A percentile compares a stretch with the other conserved stretches of the same genome.
Conservation (phyloP, 768 basidiomycete species). For the Lactifluus piperatus region DNA sequence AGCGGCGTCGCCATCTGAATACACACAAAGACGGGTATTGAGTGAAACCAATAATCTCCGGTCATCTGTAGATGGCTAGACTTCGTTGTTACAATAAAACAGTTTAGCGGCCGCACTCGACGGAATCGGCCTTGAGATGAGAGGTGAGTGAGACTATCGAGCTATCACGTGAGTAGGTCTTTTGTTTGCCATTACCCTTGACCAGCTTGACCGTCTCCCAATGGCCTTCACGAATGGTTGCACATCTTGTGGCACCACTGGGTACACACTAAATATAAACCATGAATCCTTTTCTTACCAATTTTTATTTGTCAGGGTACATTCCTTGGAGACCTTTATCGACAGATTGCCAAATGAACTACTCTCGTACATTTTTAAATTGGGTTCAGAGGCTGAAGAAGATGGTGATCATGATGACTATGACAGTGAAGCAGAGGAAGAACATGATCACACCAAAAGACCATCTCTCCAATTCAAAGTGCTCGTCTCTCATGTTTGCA, state of each 20-base stretch:
- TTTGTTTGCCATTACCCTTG: too few relatives aligned
- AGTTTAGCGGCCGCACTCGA: too few relatives aligned
- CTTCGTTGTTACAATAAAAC: too few relatives aligned
- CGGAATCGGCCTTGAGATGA: background rate
- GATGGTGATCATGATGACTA: conserved; percentile 25
- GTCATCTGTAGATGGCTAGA: background rate
- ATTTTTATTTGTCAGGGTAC: background rate
- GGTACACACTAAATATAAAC: background rate
- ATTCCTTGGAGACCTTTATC: too few relatives aligned
- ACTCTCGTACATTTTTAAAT: conserved; percentile 36
- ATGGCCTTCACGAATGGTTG: background rate
- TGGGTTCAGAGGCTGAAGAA: conserved; percentile 19
- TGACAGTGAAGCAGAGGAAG: conserved; percentile 20
- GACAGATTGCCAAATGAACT: conserved; percentile 51
- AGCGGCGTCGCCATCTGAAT: too few relatives aligned
- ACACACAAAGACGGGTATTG: too few relatives aligned
- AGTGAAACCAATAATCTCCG: background rate
- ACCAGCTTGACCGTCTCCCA: too few relatives aligned
- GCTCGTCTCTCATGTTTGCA: conserved; percentile 54
- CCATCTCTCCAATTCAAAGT: conserved; percentile 36
- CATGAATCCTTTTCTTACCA: background rate
- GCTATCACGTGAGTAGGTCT: background rate
- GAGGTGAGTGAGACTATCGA: too few relatives aligned
- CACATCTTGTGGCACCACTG: background rate
- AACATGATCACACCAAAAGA: conserved; percentile 1